These are phyloP conservation scores for Starmerella apis DNA, from an alignment of 805 yeast species.

Conservation along the genomic window DNA sequence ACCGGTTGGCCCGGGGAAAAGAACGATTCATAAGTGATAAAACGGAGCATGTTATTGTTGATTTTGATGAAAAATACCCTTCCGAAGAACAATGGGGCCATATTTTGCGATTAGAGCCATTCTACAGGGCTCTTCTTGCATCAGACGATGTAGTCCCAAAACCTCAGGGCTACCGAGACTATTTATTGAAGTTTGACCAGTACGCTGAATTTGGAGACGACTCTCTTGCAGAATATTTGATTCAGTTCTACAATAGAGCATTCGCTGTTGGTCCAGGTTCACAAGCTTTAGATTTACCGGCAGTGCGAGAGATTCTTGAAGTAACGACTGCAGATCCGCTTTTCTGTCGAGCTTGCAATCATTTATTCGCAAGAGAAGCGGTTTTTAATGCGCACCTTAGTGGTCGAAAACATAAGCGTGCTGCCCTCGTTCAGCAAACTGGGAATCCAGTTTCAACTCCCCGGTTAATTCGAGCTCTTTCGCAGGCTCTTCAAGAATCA, in stretches of 20 bases:
- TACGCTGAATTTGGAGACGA: slow-evolving; percentile 32
- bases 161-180: slow-evolving; percentile 38
- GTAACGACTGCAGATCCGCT: slow-evolving; percentile 24
- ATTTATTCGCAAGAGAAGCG: slow-evolving; percentile 48
- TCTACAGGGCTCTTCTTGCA: slow-evolving; percentile 5
- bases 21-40: slow-evolving; percentile 40
- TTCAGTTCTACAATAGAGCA: slow-evolving; percentile 38
- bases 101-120: slow-evolving; percentile 40
- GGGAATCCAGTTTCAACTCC: slow-evolving; percentile 13
- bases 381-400: slow-evolving; percentile 58
- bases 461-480: slow-evolving; percentile 16
- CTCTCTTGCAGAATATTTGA: slow-evolving; percentile 42
- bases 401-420: slow-evolving; percentile 67
- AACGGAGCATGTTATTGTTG: slow-evolving; percentile 37
- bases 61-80: slow-evolving; percentile 43
- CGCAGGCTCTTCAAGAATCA: slow-evolving; percentile 19
- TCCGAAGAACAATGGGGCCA: slow-evolving; percentile 41
- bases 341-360: slow-evolving; percentile 57
- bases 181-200: slow-evolving; percentile 35
- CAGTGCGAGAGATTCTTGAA: not conserved
- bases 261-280: slow-evolving; percentile 38
- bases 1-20: slow-evolving; percentile 11
- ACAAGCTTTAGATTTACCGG: slow-evolving; percentile 7
- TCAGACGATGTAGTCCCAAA: not conserved
- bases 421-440: slow-evolving; percentile 19